Evolutionary conservation across 2,329 filamentous ascomycete genomes (phyloP).

Genomic region (Fusarium zealandicum): DNA sequence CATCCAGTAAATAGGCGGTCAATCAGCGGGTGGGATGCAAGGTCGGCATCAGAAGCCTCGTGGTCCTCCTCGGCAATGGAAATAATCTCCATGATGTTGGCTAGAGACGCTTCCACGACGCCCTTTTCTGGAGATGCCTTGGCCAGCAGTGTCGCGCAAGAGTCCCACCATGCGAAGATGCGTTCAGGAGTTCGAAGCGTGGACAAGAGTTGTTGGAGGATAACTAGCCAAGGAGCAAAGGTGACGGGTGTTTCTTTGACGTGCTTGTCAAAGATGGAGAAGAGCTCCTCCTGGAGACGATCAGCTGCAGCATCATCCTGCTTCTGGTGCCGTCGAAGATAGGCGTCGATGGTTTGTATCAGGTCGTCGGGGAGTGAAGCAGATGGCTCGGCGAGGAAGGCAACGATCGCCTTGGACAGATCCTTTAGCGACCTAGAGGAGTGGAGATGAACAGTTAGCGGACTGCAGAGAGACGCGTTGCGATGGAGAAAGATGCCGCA

Average conservation of each 20-base stretch:
- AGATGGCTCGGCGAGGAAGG: constrained; percentile 56
- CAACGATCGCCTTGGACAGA: constrained; percentile 63
- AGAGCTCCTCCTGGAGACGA: constrained; percentile 75
- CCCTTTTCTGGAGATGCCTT: constrained; percentile 67
- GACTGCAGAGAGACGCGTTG: constrained; percentile 4
- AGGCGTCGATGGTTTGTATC: constrained; percentile 66
- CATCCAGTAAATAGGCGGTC: constrained; percentile 64
- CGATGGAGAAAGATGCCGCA: constrained; percentile 19
- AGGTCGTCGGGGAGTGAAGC: constrained; percentile 73
- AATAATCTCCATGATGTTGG: constrained; percentile 70
- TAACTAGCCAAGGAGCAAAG: constrained; percentile 72
- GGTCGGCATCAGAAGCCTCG: constrained; percentile 50
- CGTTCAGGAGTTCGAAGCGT: constrained; percentile 68
- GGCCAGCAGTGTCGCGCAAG: constrained; percentile 47
- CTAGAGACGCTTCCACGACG: constrained; percentile 68
- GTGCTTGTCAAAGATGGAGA: constrained; percentile 69
- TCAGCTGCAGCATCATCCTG: constrained; percentile 74
- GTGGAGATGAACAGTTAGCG: constrained; percentile 34
- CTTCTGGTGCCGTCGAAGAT: constrained; percentile 71
- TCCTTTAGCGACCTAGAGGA: constrained; percentile 64
- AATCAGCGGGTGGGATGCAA: constrained; percentile 59
- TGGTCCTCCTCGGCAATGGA: constrained; percentile 67
- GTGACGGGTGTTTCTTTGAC: constrained; percentile 64
- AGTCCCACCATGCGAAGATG: constrained; percentile 75
- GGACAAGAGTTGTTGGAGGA: constrained; percentile 70